Evolutionary conservation across 129 eudicot species (phyloP).

Genomic region (Flaveria sonorensis): DNA sequence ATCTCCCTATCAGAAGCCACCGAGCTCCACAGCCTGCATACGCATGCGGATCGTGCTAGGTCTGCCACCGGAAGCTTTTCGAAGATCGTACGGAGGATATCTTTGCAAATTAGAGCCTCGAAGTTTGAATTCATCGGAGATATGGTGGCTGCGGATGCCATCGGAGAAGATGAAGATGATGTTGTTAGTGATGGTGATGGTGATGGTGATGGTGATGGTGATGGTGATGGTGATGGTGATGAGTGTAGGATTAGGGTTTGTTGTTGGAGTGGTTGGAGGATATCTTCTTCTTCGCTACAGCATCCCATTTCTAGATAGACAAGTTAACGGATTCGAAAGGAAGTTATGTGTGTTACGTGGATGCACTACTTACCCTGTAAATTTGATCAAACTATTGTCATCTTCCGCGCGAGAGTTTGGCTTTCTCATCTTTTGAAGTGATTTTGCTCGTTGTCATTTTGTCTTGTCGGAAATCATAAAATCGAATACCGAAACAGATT

Average conservation of each 20-base stretch:
- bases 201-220: too few relatives aligned
- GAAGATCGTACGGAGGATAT: conserved; percentile 63
- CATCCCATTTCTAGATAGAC: conserved; percentile 41
- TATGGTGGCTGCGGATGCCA: conserved; percentile 28
- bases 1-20: conserved; percentile 80
- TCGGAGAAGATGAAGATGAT: conserved; percentile 28
- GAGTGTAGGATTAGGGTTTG: conserved; percentile 30
- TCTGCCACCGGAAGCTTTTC: conserved; percentile 65
- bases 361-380: not conserved
- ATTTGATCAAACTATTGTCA: too few relatives aligned
- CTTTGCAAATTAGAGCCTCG: conserved; percentile 60
- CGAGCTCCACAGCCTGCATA: conserved; percentile 61
- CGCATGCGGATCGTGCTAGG: conserved; percentile 84
- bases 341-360: conserved; percentile 17
- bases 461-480: too few relatives aligned
- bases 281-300: conserved; percentile 56
- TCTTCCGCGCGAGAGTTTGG: too few relatives aligned
- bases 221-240: too few relatives aligned
- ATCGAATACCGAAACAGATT: too few relatives aligned
- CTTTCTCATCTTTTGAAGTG: too few relatives aligned
- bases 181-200: too few relatives aligned
- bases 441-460: too few relatives aligned
- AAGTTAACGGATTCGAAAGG: not conserved
- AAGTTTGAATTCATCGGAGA: conserved; percentile 85
- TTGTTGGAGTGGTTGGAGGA: conserved; percentile 44